Base-by-base conservation (phyloP, 495 filamentous ascomycete species). In the Podospora australis region DNA sequence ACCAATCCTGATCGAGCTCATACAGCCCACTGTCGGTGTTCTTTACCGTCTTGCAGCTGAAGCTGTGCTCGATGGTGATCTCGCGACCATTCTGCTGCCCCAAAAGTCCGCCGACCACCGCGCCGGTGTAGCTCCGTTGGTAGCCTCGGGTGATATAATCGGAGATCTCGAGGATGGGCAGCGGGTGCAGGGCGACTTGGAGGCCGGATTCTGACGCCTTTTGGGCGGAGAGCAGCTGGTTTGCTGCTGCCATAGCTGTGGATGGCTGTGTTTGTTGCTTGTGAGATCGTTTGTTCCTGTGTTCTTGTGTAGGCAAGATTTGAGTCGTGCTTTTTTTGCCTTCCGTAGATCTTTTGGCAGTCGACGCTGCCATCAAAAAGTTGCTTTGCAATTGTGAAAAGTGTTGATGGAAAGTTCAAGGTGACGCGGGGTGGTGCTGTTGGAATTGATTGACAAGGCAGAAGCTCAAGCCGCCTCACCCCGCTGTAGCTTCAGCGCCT, bases 61-160 rank as follows among this genome's bases (percentile, higher is more conserved):
- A 97, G 4, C 84, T 90, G 68, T 94, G 82, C 61, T 97, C 94
- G 44, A 99, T 81, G 10, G 85, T 94, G 42, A 96, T 84, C 49
- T 89, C 82, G 22, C 88, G 84, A 24, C 91, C 94, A 67, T 89
- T 84, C 51, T 95, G 91, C 55, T 91, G 84, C 30, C 92, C 92
- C 5, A 99, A 60, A 2, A 99, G 74, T 25, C 83, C 90, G 47
- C 92, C 94, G 22, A 95, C 79, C 25, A 96, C 77, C 4, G 88
- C 88, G 0, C 84, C 86, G 35, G 74, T 64, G 44, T 86, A 78
- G 40, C 77, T 73, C 23, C 94, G 82, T 32, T 92, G 78, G 11
- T 82, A 86, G 67, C 92, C 90, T 43, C 92, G 81, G 34, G 91
- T 94, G 63, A 96, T 89, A 66, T 90, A 91, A 70, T 99, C 92